These are phyloP conservation scores for Brettanomyces sp. DNA, from an alignment of 805 yeast species.

Conservation along the genomic window DNA sequence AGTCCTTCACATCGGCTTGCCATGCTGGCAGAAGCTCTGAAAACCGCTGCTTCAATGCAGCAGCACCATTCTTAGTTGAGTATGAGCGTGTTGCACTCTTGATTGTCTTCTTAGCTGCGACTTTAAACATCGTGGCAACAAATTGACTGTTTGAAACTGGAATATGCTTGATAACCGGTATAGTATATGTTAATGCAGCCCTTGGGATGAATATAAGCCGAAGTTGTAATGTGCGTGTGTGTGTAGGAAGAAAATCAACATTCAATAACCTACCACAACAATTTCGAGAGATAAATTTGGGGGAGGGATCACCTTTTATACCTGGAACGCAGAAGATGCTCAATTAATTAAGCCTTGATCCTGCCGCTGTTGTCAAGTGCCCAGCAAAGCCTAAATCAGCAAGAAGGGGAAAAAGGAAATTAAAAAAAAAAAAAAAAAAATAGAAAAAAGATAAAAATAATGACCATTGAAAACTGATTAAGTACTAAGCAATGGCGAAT, in stretches of 20 bases:
- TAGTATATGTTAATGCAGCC: too few relatives aligned
- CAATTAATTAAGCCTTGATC: too few relatives aligned
- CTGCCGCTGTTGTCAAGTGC: too few relatives aligned
- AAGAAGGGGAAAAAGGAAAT: too few relatives aligned
- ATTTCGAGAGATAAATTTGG: not conserved
- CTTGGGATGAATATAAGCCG: not conserved
- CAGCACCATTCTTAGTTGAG: not conserved
- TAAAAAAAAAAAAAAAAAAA: too few relatives aligned
- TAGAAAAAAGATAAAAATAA: too few relatives aligned
- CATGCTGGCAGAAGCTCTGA: constrained; percentile 87
- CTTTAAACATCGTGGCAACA: not conserved
- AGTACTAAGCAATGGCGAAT: too few relatives aligned
- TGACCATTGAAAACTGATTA: too few relatives aligned
- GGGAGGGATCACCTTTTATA: too few relatives aligned
- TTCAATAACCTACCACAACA: too few relatives aligned
- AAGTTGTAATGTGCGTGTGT: not conserved
- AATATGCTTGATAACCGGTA: not conserved
- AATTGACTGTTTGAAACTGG: not conserved
- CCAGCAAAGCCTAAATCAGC: too few relatives aligned
- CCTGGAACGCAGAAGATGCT: too few relatives aligned
- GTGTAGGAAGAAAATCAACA: not conserved
- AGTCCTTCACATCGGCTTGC: constrained; percentile 82
- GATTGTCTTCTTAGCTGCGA: not conserved
- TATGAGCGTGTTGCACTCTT: not conserved
- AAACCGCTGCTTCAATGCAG: constrained; percentile 84